A percentile compares a stretch with the other conserved stretches of the same genome.
Evolutionary conservation across 2,329 filamentous ascomycete genomes (phyloP).

Genomic region (Botrytis elliptica): DNA sequence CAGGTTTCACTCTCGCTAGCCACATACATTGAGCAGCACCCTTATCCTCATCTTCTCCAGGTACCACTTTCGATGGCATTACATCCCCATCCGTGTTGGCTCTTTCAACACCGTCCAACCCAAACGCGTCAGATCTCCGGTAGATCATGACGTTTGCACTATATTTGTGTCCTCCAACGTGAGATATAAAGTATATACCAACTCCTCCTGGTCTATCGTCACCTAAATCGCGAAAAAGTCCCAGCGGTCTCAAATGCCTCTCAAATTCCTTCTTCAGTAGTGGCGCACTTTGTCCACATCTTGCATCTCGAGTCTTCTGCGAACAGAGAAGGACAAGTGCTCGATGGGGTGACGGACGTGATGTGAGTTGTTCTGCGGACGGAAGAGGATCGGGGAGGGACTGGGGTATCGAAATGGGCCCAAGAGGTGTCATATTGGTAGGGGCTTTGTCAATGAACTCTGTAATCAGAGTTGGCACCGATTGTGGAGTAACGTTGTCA

Average conservation of each 20-base stretch:
- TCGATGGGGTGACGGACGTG: conserved; percentile 73
- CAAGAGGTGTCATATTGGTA: conserved; percentile 64
- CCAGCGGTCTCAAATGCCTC: conserved; percentile 79
- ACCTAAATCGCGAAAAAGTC: conserved; percentile 80
- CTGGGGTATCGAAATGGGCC: conserved; percentile 57
- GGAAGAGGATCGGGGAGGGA: conserved; percentile 38
- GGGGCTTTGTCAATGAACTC: conserved; percentile 69
- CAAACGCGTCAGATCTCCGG: conserved; percentile 48
- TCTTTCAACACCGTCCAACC: conserved; percentile 35
- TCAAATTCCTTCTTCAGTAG: conserved; percentile 86
- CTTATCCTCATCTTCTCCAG: conserved; percentile 40
- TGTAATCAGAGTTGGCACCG: conserved; percentile 69
- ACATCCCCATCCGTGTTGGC: conserved; percentile 39
- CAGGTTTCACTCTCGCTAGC: conserved; percentile 79
- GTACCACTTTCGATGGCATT: conserved; percentile 33
- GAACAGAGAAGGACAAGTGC: conserved; percentile 92
- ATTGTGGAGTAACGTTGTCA: conserved; percentile 76
- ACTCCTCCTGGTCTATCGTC: conserved; percentile 90
- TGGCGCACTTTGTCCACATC: conserved; percentile 91
- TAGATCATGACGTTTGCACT: conserved; percentile 94
- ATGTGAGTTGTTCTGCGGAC: conserved; percentile 46
- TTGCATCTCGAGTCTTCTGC: conserved; percentile 88
- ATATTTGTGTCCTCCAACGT: conserved; percentile 97
- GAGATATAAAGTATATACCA: conserved; percentile 93
- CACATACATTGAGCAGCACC: conserved; percentile 88